phyloP scores from a whole-genome alignment of 768 basidiomycete genomes.

The Scleroderma bovista region DNA sequence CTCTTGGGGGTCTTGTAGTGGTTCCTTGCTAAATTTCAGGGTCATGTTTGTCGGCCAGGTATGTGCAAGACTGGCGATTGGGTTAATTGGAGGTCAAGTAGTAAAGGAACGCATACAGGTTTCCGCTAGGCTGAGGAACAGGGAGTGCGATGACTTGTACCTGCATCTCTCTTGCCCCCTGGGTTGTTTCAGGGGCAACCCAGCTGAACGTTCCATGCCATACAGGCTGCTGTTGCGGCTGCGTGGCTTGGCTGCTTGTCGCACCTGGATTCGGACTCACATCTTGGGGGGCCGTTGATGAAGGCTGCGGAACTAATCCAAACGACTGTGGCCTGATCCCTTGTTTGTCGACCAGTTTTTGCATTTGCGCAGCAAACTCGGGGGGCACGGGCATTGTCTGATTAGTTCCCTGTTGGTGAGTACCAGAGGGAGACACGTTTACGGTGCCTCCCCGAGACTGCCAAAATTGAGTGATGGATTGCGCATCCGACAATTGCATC shows the following conservation, averaged over 20 bases:
- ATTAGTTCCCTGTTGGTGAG: constrained; percentile 12
- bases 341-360: constrained; percentile 45
- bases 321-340: constrained; percentile 22
- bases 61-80: constrained; percentile 37
- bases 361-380: constrained; percentile 37
- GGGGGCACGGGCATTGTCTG: constrained; percentile 9
- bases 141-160: constrained; percentile 29
- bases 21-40: constrained; percentile 38
- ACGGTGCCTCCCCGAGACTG: constrained; percentile 20
- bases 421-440: constrained; percentile 1
- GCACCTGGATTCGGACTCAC: constrained; percentile 1
- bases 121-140: constrained; percentile 15
- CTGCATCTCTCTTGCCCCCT: constrained; percentile 36
- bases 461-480: constrained; percentile 23
- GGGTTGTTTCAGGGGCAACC: constrained; percentile 28
- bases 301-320: constrained; percentile 12
- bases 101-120: constrained; percentile 30
- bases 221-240: neutral
- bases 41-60: constrained; percentile 48
- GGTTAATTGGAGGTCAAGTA: neutral
- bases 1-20: constrained; percentile 33
- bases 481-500: constrained; percentile 14
- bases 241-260: constrained; percentile 2
- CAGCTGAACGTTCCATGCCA: constrained; percentile 51
- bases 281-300: constrained; percentile 13